phyloP scores from a whole-genome alignment of 768 basidiomycete genomes.

The Ramaria sp. region DNA sequence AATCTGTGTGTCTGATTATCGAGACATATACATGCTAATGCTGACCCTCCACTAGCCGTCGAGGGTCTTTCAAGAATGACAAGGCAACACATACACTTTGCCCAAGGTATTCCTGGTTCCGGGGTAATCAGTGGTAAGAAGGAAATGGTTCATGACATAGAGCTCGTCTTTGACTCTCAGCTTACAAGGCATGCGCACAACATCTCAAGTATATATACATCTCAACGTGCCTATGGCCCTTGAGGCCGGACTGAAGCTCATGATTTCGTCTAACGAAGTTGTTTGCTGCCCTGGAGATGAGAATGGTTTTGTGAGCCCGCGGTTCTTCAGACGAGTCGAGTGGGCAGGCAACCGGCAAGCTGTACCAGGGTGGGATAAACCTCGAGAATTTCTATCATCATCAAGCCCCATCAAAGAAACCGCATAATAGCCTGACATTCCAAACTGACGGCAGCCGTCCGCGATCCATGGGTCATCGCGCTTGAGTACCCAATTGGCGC shows the following conservation, averaged over 20 bases:
- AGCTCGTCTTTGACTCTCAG: constrained; percentile 5
- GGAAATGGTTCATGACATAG: neutral
- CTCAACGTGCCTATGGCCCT: constrained; percentile 66
- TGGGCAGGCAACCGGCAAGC: constrained; percentile 13
- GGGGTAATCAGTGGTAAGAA: constrained; percentile 66
- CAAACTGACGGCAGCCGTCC: no score
- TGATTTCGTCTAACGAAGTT: constrained; percentile 79
- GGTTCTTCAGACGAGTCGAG: constrained; percentile 66
- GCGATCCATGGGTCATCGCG: no score
- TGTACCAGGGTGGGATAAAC: neutral
- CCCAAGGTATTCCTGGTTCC: constrained; percentile 59
- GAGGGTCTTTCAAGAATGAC: constrained; percentile 76
- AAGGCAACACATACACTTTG: constrained; percentile 89
- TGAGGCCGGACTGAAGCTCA: constrained; percentile 60
- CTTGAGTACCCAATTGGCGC: no score
- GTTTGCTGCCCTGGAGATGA: constrained; percentile 74
- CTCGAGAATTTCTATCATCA: neutral
- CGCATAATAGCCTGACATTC: no score
- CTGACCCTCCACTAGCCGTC: constrained; percentile 31
- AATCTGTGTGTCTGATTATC: constrained; percentile 40
- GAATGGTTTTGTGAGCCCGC: constrained; percentile 45
- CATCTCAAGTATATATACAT: constrained; percentile 72
- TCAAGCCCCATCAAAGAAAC: neutral
- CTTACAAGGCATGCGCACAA: constrained; percentile 64
- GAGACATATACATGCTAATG: neutral